Evolutionary conservation across 441 rosid genomes (phyloP), one percentile per base, ranked within the genome.

Genomic region (Eutrema salsugineum): DNA sequence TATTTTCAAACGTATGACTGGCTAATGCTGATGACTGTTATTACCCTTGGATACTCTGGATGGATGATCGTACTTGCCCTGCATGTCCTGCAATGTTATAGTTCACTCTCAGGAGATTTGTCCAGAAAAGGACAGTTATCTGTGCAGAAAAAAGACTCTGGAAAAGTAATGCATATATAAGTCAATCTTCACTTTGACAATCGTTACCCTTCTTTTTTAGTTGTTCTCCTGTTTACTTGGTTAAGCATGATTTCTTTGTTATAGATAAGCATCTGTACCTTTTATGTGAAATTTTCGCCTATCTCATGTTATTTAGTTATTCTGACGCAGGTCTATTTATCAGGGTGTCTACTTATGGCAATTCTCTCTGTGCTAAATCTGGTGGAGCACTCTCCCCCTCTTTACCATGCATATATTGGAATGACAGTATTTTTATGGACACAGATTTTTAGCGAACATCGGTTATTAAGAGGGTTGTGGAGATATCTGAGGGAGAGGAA

Each of bases 1-100:
- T 94, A 91, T 85, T 94, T 88, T 76, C 99, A 94, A 79, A 94
- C 99, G 11, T 94, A 94, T 72, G 99, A 94, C 73, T 94, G 97
- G 97, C 81, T 91, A 78, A 86, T 88, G 97, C 81, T 94, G 85
- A 94, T 94, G 97, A 85, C 90, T 58, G 81, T 84, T 17, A 82
- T 94, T 56, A 88, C 91, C 67, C 89, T 91, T 77, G 99, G 97
- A 40, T 94, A 94, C 77, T 53, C 86, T 76, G 97, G 97, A 71
- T 94, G 97, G 97, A 94, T 94, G 92, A 73, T 86, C 56, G 88
- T 84, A 81, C 91, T 94, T 49, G 73, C 88, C 78, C 87, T 94
- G 73, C 97, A 90, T 64, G 94, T 94, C 78, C 86, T 94, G 68
- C 91, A 84, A 78, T 86, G 91, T 55, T 91, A 94, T 83, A 87